These are phyloP conservation scores for Blepharisma japonicum DNA, from an alignment of 73 alveolate genomes.

Conservation along the genomic window DNA sequence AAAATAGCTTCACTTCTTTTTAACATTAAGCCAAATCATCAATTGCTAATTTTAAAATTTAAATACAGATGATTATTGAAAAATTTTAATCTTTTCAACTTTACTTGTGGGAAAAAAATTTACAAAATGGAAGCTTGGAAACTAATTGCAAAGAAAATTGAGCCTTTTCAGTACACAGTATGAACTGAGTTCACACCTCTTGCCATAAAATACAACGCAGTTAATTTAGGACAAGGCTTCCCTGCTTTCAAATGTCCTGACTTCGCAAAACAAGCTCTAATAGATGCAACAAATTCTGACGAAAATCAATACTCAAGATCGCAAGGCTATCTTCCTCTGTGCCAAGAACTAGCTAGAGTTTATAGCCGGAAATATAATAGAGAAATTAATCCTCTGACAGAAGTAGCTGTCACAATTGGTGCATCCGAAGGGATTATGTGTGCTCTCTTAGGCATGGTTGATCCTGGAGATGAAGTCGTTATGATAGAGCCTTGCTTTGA, in stretches of 20 bases:
- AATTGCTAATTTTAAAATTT: too few species aligned
- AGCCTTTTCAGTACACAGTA: slow-evolving; percentile 30
- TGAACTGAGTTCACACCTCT: slow-evolving; percentile 63
- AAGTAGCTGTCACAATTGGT: slow-evolving; percentile 44
- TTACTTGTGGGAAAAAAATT: too few species aligned
- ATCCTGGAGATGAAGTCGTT: slow-evolving; percentile 45
- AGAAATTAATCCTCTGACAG: slow-evolving; percentile 49
- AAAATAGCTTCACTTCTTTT: too few species aligned
- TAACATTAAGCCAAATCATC: too few species aligned
- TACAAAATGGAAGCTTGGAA: neutral
- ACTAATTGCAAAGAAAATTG: neutral
- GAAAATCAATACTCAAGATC: slow-evolving; percentile 55
- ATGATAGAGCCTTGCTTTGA: slow-evolving; percentile 61
- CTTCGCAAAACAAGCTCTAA: slow-evolving; percentile 39
- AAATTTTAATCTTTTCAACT: too few species aligned
- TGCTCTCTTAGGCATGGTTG: slow-evolving; percentile 25
- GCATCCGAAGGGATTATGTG: slow-evolving; percentile 23
- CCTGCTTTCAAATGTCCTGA: slow-evolving; percentile 64
- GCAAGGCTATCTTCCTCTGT: slow-evolving; percentile 47
- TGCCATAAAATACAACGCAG: slow-evolving; percentile 40
- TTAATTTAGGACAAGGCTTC: slow-evolving; percentile 63
- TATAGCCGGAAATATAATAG: slow-evolving; percentile 38
- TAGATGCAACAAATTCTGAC: slow-evolving; percentile 44
- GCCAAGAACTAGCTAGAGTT: slow-evolving; percentile 36
- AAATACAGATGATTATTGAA: too few species aligned